Evolutionary conservation across 306 rosid genomes (phyloP).

Genomic region (Ormosia emarginata): DNA sequence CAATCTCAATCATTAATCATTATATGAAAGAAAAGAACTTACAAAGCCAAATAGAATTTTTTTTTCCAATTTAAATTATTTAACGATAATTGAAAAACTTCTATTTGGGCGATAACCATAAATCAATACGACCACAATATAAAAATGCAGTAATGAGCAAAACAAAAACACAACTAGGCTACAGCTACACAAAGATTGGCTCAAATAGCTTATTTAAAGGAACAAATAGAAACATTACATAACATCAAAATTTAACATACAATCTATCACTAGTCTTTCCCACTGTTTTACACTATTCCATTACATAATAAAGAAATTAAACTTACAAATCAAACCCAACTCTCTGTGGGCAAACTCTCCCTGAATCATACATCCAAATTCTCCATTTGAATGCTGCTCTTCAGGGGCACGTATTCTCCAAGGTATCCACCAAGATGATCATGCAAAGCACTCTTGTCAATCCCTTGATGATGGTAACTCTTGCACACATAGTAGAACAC

Average conservation of each 20-base stretch:
- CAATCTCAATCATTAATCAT: not conserved
- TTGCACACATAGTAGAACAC: slow-evolving; percentile 94
- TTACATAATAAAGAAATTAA: not conserved
- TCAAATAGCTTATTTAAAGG: not conserved
- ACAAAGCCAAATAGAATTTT: not conserved
- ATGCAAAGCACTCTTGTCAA: slow-evolving; percentile 78
- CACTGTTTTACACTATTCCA: slow-evolving; percentile 16
- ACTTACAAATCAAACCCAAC: slow-evolving; percentile 36
- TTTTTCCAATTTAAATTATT: not conserved
- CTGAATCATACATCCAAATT: slow-evolving; percentile 61
- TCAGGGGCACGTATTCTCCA: slow-evolving; percentile 95
- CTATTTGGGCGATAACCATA: not conserved
- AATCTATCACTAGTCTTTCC: slow-evolving; percentile 18
- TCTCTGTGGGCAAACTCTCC: not conserved
- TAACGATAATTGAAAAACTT: not conserved
- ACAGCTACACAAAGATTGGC: slow-evolving; percentile 11
- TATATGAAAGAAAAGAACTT: not conserved
- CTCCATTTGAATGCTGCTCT: slow-evolving; percentile 95
- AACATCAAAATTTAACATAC: slow-evolving; percentile 14
- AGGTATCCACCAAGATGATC: slow-evolving; percentile 98
- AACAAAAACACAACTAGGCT: not conserved
- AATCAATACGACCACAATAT: not conserved
- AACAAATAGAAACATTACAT: not conserved
- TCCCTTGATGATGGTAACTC: slow-evolving; percentile 88
- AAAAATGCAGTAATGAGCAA: not conserved